Conservation (phyloP, 176 grass and related monocot species). For the Tillandsia fasciculata region DNA sequence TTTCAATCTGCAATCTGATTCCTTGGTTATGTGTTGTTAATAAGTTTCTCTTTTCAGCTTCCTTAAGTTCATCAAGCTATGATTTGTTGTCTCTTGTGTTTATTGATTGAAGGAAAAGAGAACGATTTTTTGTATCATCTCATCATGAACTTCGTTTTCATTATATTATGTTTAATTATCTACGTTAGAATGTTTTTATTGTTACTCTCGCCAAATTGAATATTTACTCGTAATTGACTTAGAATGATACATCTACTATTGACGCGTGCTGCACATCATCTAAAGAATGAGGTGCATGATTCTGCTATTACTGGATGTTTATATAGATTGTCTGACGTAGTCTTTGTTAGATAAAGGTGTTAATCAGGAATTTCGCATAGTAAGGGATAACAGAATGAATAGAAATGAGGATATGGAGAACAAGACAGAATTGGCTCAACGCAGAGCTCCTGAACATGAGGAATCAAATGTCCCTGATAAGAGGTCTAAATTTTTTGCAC, state of each 20-base stretch:
- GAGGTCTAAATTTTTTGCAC: conserved; percentile 29
- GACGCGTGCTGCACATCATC: no score
- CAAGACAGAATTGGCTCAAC: conserved; percentile 20
- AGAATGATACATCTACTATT: no score
- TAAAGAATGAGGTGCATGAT: background rate
- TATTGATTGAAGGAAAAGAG: no score
- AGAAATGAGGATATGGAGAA: conserved; percentile 23
- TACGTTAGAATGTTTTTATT: no score
- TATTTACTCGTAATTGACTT: background rate
- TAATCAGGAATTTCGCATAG: conserved; percentile 52
- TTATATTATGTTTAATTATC: no score
- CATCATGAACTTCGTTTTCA: no score
- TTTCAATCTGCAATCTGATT: background rate
- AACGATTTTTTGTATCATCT: no score
- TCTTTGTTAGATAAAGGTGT: conserved; percentile 37
- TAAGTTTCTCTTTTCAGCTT: background rate
- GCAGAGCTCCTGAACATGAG: conserved; percentile 24
- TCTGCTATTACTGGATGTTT: background rate
- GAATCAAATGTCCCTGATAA: conserved; percentile 26
- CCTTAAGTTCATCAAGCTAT: no score
- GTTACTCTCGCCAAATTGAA: no score
- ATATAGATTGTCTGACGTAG: background rate
- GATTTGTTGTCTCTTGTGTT: no score
- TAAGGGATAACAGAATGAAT: conserved; percentile 56
- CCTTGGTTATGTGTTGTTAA: background rate